Evolutionary conservation across 257 asterid genomes (phyloP).

Genomic region (Ajuga chamaepitys): DNA sequence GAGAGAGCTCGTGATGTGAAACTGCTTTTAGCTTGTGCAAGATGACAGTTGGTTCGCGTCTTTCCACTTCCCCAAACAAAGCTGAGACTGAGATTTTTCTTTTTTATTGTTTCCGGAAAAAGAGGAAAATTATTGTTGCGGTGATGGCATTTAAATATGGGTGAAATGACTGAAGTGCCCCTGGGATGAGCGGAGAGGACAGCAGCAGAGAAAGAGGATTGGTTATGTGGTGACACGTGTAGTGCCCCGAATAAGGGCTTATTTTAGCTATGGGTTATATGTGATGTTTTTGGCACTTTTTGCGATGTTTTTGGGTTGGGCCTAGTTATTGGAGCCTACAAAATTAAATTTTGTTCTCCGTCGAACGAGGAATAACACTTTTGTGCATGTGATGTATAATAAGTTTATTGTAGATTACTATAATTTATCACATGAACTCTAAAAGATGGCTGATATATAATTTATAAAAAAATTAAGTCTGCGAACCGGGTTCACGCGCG

Average conservation of each 20-base stretch:
- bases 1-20: constrained; percentile 39
- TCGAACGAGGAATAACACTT: too few species aligned
- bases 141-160: constrained; percentile 6
- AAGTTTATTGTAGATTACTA: too few species aligned
- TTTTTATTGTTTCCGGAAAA: background rate
- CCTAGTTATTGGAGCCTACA: background rate
- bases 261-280: background rate
- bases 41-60: constrained; percentile 22
- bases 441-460: too few species aligned
- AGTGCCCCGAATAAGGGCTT: background rate
- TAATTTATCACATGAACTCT: too few species aligned
- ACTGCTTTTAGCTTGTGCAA: constrained; percentile 28
- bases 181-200: background rate
- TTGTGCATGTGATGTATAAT: too few species aligned
- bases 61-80: constrained; percentile 21
- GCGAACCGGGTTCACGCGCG: too few species aligned
- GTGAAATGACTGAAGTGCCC: background rate
- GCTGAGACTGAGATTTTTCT: background rate
- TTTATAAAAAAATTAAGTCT: too few species aligned
- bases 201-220: background rate
- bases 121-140: constrained; percentile 16
- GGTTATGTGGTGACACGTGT: background rate
- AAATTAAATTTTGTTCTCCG: too few species aligned
- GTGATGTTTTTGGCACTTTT: background rate
- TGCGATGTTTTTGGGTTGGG: background rate